Percentiles rank a stretch among this genome's conserved stretches.
phyloP scores from a whole-genome alignment of 2,329 filamentous ascomycete species.

The Alternaria metachromatica region DNA sequence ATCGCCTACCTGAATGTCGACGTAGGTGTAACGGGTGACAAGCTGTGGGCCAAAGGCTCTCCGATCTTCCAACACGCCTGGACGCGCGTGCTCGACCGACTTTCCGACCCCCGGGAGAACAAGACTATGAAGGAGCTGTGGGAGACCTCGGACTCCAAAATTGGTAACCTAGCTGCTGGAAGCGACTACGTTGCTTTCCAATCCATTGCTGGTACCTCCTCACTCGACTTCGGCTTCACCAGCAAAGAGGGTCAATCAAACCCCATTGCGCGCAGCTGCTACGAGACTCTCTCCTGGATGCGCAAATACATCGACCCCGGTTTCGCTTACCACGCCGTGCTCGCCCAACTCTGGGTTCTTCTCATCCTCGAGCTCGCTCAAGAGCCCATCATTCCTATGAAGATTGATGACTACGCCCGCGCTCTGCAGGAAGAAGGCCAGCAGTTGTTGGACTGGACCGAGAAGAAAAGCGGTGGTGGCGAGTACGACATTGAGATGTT shows the following conservation, averaged over 20 bases:
- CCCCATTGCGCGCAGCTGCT: slow-evolving; percentile 81
- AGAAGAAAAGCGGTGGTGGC: slow-evolving; percentile 54
- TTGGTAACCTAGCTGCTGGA: slow-evolving; percentile 74
- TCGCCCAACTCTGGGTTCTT: slow-evolving; percentile 81
- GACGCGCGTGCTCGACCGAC: slow-evolving; percentile 73
- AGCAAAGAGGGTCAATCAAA: slow-evolving; percentile 48
- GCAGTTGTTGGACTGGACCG: slow-evolving; percentile 69
- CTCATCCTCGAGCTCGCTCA: slow-evolving; percentile 87
- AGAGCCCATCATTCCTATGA: slow-evolving; percentile 80
- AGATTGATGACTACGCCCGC: slow-evolving; percentile 75
- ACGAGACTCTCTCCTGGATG: slow-evolving; percentile 91
- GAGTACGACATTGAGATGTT: slow-evolving; percentile 58
- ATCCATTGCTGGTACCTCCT: slow-evolving; percentile 86
- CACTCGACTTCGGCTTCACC: slow-evolving; percentile 81
- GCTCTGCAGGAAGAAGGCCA: slow-evolving; percentile 70
- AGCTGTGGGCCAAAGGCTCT: slow-evolving; percentile 80
- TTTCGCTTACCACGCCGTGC: slow-evolving; percentile 78
- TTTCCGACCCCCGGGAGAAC: slow-evolving; percentile 74
- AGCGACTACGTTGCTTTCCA: slow-evolving; percentile 92
- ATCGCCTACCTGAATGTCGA: slow-evolving; percentile 93
- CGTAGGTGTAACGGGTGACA: slow-evolving; percentile 75
- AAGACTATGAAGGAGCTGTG: slow-evolving; percentile 76
- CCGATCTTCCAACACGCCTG: slow-evolving; percentile 79
- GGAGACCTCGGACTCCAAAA: slow-evolving; percentile 65
- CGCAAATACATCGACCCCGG: slow-evolving; percentile 78